Conservation (phyloP, 106 monocot genomes). For the Allium fistulosum region DNA sequence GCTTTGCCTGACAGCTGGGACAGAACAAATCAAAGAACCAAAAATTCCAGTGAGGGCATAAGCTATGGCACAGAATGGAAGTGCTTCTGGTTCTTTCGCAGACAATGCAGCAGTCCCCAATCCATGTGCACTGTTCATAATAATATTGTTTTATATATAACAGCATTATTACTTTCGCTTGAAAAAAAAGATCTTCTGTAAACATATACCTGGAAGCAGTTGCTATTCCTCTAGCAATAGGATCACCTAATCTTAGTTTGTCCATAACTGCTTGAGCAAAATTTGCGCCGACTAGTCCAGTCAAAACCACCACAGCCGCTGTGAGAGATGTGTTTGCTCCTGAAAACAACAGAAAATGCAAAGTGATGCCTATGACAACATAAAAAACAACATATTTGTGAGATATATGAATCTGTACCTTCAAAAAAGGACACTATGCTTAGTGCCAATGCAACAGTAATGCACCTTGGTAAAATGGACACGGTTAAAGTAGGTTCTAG, state of each 20-base stretch:
- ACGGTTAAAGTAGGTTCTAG: slow-evolving; percentile 74
- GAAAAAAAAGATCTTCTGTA: background rate
- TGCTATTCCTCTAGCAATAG: slow-evolving; percentile 96
- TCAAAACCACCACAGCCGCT: slow-evolving; percentile 93
- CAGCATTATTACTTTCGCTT: no score
- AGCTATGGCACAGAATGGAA: slow-evolving; percentile 97
- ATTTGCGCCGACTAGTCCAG: slow-evolving; percentile 95
- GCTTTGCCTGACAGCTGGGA: slow-evolving; percentile 83
- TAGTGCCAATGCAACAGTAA: slow-evolving; percentile 90
- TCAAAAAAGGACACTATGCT: slow-evolving; percentile 94
- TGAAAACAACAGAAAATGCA: slow-evolving; percentile 8
- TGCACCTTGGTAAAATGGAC: slow-evolving; percentile 97
- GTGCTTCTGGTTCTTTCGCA: slow-evolving; percentile 94
- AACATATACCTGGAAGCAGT: slow-evolving; percentile 85
- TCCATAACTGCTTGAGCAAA: slow-evolving; percentile 93
- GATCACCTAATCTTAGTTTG: slow-evolving; percentile 66
- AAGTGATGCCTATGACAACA: no score
- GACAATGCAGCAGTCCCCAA: slow-evolving; percentile 94
- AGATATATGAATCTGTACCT: slow-evolving; percentile 29
- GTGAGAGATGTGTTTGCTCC: slow-evolving; percentile 88
- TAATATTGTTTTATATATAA: background rate
- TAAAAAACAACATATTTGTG: no score
- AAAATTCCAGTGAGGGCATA: slow-evolving; percentile 85
- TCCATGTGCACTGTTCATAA: slow-evolving; percentile 80
- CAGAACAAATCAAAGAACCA: slow-evolving; percentile 82